Conservation (phyloP, 805 yeast genomes). For the Saccharomycopsis javanensis region DNA sequence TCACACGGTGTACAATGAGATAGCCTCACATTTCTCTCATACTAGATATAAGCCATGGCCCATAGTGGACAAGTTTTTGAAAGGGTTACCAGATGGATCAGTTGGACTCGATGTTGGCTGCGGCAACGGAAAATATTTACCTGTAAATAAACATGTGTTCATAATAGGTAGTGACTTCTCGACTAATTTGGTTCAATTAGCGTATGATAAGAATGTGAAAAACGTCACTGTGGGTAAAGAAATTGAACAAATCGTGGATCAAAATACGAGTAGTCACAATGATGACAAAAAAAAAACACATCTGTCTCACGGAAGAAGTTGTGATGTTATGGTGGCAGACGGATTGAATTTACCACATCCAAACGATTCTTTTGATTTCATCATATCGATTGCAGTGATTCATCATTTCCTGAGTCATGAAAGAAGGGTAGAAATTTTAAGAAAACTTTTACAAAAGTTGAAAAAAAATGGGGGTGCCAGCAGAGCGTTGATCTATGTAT, state of each 20-base stretch:
- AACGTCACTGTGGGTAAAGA: neutral
- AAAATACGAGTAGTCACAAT: constrained; percentile 19
- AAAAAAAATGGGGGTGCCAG: constrained; percentile 42
- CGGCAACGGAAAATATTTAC: constrained; percentile 90
- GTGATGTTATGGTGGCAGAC: constrained; percentile 68
- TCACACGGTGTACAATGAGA: constrained; percentile 87
- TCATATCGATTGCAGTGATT: constrained; percentile 88
- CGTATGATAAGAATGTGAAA: constrained; percentile 31
- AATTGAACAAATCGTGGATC: neutral
- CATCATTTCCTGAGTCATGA: constrained; percentile 88
- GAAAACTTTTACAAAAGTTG: constrained; percentile 53
- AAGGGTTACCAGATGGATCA: constrained; percentile 38
- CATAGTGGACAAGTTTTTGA: constrained; percentile 66
- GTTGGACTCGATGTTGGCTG: constrained; percentile 93
- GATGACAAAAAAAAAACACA: neutral
- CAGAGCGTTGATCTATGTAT: constrained; percentile 69
- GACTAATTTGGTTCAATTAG: constrained; percentile 58
- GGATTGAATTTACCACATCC: constrained; percentile 60
- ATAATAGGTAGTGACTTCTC: constrained; percentile 72
- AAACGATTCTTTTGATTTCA: constrained; percentile 56
- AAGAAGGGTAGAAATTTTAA: constrained; percentile 68
- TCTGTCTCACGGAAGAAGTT: constrained; percentile 19
- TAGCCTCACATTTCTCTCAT: constrained; percentile 86
- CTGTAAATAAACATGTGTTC: constrained; percentile 55
- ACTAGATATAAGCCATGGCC: constrained; percentile 98